Conservation (phyloP, 2,329 filamentous ascomycete species). For the Colletotrichum horii region DNA sequence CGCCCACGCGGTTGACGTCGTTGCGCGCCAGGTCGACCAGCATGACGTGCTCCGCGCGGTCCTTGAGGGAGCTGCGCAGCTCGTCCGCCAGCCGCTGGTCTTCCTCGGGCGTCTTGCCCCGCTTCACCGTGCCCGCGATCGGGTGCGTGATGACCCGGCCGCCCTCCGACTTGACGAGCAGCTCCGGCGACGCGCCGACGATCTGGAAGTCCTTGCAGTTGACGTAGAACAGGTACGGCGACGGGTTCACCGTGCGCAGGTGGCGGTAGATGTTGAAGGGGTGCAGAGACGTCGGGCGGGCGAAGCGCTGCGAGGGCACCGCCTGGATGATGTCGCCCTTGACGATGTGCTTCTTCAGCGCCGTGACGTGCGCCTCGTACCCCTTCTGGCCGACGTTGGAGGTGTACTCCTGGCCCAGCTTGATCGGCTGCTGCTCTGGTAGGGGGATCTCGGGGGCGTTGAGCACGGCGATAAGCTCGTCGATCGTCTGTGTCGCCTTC, state of each 20-base stretch:
- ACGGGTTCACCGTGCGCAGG: conserved; percentile 95
- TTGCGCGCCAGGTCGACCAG: conserved; percentile 94
- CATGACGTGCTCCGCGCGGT: conserved; percentile 96
- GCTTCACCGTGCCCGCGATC: conserved; percentile 93
- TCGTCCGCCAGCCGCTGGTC: conserved; percentile 81
- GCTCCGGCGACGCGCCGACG: conserved; percentile 91
- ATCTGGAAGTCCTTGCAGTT: conserved; percentile 93
- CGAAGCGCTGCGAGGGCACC: conserved; percentile 92
- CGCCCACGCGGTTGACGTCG: conserved; percentile 94
- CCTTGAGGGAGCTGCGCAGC: conserved; percentile 82
- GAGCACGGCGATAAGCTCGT: conserved; percentile 72
- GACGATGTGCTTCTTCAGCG: conserved; percentile 88
- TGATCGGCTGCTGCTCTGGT: conserved; percentile 76
- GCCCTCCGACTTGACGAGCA: conserved; percentile 88
- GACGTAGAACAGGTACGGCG: conserved; percentile 96
- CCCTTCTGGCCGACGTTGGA: conserved; percentile 91
- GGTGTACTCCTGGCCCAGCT: conserved; percentile 77
- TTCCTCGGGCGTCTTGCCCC: conserved; percentile 80
- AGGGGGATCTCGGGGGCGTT: conserved; percentile 77
- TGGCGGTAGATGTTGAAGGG: conserved; percentile 99
- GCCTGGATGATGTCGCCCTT: conserved; percentile 96
- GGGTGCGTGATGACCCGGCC: conserved; percentile 94
- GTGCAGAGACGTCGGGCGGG: conserved; percentile 86
- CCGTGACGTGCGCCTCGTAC: conserved; percentile 88
- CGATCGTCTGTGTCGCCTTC: conserved; percentile 68